phyloP scores from a whole-genome alignment of 2,329 filamentous ascomycete species.

The Aspergillus viridinutans region DNA sequence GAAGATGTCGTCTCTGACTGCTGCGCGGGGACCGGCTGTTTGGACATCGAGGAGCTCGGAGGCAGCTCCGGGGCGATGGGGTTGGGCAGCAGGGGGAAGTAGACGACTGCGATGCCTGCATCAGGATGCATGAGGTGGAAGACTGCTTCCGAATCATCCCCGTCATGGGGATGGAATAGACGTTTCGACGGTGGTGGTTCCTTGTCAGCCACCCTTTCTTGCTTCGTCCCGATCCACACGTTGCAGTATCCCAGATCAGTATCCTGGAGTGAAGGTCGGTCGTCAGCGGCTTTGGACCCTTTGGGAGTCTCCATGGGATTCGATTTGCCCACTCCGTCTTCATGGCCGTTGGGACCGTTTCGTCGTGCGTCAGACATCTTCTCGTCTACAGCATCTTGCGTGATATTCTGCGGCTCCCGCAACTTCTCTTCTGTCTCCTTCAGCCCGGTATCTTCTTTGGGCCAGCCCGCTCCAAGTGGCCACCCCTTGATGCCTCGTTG shows the following conservation, averaged over 20 bases:
- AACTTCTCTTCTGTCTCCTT: slow-evolving; percentile 62
- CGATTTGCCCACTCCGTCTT: slow-evolving; percentile 7
- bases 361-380: slow-evolving; percentile 60
- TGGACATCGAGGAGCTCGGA: slow-evolving; percentile 16
- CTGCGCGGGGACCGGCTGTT: slow-evolving; percentile 19
- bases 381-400: slow-evolving; percentile 56
- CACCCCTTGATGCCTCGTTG: slow-evolving; percentile 90
- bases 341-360: slow-evolving; percentile 21
- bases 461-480: slow-evolving; percentile 95
- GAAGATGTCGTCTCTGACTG: slow-evolving; percentile 18
- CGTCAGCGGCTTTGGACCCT: slow-evolving; percentile 38
- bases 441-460: slow-evolving; percentile 56
- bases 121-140: slow-evolving; percentile 70
- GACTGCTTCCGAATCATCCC: slow-evolving; percentile 59
- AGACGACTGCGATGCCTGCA: slow-evolving; percentile 83
- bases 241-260: slow-evolving; percentile 81
- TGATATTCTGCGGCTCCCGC: slow-evolving; percentile 61
- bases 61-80: slow-evolving; percentile 40
- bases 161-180: slow-evolving; percentile 38
- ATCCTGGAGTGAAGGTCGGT: slow-evolving; percentile 34
- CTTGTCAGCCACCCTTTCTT: slow-evolving; percentile 60
- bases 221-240: slow-evolving; percentile 84
- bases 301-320: slow-evolving; percentile 35
- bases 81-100: slow-evolving; percentile 86
- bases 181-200: slow-evolving; percentile 53